These are phyloP conservation scores for Ceratobasidium sp. DNA, from an alignment of 1,284 basidiomycete species.

Conservation along the genomic window DNA sequence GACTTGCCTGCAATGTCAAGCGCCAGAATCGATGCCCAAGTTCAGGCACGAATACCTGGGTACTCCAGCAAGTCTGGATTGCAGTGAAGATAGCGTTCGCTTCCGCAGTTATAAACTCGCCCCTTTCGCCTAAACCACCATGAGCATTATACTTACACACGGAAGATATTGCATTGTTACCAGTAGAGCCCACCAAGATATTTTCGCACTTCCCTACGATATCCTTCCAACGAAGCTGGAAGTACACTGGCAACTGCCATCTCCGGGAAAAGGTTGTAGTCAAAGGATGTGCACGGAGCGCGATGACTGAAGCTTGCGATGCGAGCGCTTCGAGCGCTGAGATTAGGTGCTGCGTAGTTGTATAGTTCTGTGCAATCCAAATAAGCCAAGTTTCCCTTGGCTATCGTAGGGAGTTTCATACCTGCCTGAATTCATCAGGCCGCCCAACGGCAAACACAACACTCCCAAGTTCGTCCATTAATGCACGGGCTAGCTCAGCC, in stretches of 20 bases:
- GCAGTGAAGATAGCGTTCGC: conserved; percentile 75
- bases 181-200: conserved; percentile 51
- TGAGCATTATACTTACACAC: not conserved
- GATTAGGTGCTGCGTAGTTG: conserved; percentile 85
- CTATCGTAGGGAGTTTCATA: no score
- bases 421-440: conserved; percentile 88
- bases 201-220: conserved; percentile 81
- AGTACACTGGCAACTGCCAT: conserved; percentile 97
- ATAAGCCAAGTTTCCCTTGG: no score
- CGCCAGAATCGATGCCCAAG: conserved; percentile 86
- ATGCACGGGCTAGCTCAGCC: conserved; percentile 78
- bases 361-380: conserved; percentile 89
- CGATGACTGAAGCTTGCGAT: conserved; percentile 74
- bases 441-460: conserved; percentile 89
- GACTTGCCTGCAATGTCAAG: conserved; percentile 78
- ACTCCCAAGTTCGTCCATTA: conserved; percentile 84
- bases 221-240: conserved; percentile 97
- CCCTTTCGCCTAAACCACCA: conserved; percentile 43
- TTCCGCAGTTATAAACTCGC: conserved; percentile 58
- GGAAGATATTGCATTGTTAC: not conserved
- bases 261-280: conserved; percentile 79
- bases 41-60: conserved; percentile 82
- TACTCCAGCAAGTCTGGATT: conserved; percentile 81
- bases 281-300: conserved; percentile 73
- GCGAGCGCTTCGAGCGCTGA: conserved; percentile 82